Evolutionary conservation across 257 asterid species (phyloP), one percentile per base, ranked within the genome.

Genomic region (Oldenlandia corymbosa): DNA sequence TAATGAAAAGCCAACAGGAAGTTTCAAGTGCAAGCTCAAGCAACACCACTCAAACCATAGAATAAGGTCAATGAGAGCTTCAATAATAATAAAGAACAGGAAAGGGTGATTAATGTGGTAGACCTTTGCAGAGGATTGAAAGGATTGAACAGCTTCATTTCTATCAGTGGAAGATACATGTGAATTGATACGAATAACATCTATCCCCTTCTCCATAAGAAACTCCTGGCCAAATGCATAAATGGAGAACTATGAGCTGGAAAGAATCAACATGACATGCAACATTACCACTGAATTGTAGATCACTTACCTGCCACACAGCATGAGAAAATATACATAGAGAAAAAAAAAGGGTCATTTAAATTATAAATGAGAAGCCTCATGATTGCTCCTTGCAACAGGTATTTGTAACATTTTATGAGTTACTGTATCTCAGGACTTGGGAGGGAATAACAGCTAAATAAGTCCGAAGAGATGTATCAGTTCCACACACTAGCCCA

Each of bases 181-280:
- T 77, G 94, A 83, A 71, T 92, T 97, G 77, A 92, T 81, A 31
- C 97, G 97, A 64, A 92, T 84, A 85, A 73, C 80, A 49, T 80
- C 80, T 67, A 84, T 75, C 58, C 82, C 86, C 81, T 85, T 92
- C 82, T 89, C 90, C 70, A 79, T 77, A 64, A 92, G 77, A 72
- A 80, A 85, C 61, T 77, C 95, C 99, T 92, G 89, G 61, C 26
- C 30, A 69, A 62, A 49, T 58, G 59, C 43, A 54, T 65, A 62
- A 45, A 58, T 32, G 43, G 45, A 47, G 65, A 8, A 58, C 2
- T 27, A 31, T 65, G 36, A 58, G 61, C 65, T 32, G 27, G 27
- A 58, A 9, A 45, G 60, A 36, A 21, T 45, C 28, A 27, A 9
- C 21, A 48, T 45, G n/a, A 42, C 24, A 28, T 43, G 28, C 20